These are phyloP conservation scores for Wallacemonas sp. DNA, from an alignment of 208 protist genomes.

Conservation along the genomic window DNA sequence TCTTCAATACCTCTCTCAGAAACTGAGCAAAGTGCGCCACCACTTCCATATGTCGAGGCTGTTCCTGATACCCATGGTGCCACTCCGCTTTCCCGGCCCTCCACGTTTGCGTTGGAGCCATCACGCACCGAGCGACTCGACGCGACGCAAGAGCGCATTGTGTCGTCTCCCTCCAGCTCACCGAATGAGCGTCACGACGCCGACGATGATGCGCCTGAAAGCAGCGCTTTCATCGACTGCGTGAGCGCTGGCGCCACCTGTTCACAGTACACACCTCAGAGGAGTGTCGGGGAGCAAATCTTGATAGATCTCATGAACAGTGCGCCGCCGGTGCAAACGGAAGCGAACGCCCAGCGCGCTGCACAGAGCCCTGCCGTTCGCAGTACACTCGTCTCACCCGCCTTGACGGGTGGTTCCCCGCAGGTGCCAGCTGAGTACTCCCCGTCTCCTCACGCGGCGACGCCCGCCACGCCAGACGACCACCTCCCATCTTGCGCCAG, in stretches of 20 bases:
- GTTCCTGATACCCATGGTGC: no score
- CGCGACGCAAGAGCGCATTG: constrained; percentile 4
- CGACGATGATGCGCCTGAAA: constrained; percentile 17
- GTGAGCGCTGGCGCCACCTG: constrained; percentile 12
- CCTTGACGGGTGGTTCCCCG: no score
- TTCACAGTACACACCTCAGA: constrained; percentile 3
- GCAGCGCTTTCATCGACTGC: constrained; percentile 36
- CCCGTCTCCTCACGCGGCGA: no score
- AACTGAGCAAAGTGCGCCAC: no score
- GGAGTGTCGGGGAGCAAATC: not conserved
- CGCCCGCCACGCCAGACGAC: no score
- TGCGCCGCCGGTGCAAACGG: not conserved
- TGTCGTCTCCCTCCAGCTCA: not conserved
- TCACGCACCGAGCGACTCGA: not conserved
- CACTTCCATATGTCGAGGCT: no score
- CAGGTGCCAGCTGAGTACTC: not conserved
- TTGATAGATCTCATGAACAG: not conserved
- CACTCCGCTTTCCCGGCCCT: no score
- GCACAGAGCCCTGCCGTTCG: no score
- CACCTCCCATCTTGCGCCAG: no score
- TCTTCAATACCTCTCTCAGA: no score
- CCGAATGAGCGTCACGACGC: not conserved
- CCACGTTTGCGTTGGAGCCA: no score
- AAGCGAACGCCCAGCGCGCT: not conserved
- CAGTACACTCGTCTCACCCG: no score